phyloP scores from a whole-genome alignment of 495 filamentous ascomycete species.

The Hypoxylon fragiforme region DNA sequence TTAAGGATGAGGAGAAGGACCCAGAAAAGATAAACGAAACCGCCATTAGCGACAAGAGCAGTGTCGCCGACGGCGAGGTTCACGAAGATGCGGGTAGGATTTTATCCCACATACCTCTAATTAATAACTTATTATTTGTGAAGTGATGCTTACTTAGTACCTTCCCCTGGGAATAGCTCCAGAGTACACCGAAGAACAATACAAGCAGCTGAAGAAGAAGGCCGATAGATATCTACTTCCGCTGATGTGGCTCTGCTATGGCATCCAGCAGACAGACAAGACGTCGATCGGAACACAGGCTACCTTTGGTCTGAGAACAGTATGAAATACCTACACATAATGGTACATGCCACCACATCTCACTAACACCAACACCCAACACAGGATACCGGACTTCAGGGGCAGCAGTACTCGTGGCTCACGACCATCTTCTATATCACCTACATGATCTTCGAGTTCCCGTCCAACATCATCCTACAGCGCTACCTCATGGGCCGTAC shows the following conservation, averaged over 20 bases:
- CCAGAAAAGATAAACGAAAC: conserved; percentile 21
- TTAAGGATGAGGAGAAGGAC: conserved; percentile 19
- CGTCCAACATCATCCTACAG: conserved; percentile 38
- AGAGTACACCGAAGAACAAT: conserved; percentile 37
- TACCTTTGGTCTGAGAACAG: conserved; percentile 33
- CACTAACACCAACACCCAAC: not conserved
- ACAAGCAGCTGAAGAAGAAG: conserved; percentile 35
- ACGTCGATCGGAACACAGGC: conserved; percentile 40
- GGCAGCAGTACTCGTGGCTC: conserved; percentile 41
- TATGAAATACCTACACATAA: not conserved
- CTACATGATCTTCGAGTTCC: conserved; percentile 41
- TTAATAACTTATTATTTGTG: no score
- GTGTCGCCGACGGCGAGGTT: conserved; percentile 19
- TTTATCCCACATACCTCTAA: not conserved
- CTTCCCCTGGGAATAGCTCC: conserved; percentile 13
- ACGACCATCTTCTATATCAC: conserved; percentile 41
- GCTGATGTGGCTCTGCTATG: conserved; percentile 42
- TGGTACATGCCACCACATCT: not conserved
- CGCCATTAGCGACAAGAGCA: conserved; percentile 29
- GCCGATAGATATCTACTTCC: conserved; percentile 37
- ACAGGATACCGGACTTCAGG: conserved; percentile 37
- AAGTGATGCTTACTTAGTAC: not conserved
- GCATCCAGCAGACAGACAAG: conserved; percentile 40
- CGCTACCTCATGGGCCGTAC: conserved; percentile 39
- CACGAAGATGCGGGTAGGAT: conserved; percentile 23